Evolutionary conservation across 1,284 basidiomycete species (phyloP).

Genomic region (Meira nashicola): DNA sequence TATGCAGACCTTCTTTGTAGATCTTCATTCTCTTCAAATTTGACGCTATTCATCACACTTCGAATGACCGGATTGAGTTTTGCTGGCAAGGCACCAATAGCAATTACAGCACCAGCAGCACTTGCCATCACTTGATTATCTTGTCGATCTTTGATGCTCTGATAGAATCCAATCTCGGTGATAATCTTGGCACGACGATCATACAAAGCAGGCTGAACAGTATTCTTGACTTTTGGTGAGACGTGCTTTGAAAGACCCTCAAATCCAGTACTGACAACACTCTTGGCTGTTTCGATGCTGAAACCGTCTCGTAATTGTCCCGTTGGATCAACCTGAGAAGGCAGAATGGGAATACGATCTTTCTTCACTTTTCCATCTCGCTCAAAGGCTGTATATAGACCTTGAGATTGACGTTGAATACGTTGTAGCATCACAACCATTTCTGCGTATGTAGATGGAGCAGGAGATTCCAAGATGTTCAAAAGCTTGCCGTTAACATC

Average conservation of each 20-base stretch:
- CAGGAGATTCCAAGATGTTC: conserved; percentile 67
- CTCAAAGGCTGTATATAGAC: conserved; percentile 73
- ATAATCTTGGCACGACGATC: conserved; percentile 73
- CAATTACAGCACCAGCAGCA: conserved; percentile 81
- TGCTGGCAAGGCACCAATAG: conserved; percentile 38
- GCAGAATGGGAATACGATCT: conserved; percentile 73
- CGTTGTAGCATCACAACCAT: conserved; percentile 77
- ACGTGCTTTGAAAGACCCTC: conserved; percentile 59
- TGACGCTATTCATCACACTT: conserved; percentile 95
- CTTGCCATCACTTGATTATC: conserved; percentile 83
- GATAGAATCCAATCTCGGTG: conserved; percentile 74
- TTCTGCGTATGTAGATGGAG: conserved; percentile 79
- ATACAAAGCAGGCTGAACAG: conserved; percentile 65
- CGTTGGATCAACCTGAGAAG: conserved; percentile 69
- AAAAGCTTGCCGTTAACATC: conserved; percentile 64
- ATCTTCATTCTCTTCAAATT: conserved; percentile 74
- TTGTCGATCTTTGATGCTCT: conserved; percentile 75
- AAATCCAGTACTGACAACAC: conserved; percentile 69
- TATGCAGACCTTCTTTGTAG: conserved; percentile 84
- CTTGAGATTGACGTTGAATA: conserved; percentile 74
- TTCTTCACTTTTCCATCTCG: conserved; percentile 78
- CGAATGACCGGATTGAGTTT: conserved; percentile 96
- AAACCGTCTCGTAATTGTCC: conserved; percentile 64
- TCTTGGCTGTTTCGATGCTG: conserved; percentile 73
- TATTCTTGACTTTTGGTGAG: conserved; percentile 67